Evolutionary conservation across 805 yeast genomes (phyloP).

Genomic region (Zygotorulaspora chibaensis): DNA sequence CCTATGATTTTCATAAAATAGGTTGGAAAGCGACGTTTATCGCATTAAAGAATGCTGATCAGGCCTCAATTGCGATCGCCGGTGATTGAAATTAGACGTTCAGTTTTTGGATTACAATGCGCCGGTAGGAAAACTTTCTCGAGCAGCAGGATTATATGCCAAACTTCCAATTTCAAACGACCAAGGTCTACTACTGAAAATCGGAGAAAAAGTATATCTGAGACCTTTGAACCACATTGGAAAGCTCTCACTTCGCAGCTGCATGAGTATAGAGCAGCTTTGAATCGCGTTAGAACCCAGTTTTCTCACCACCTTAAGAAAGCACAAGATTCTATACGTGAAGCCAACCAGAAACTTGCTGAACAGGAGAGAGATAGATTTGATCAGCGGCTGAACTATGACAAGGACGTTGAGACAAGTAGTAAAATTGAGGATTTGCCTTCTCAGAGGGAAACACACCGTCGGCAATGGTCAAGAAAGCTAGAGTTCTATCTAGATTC

Average conservation of each 20-base stretch:
- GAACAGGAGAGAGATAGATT: conserved; percentile 37
- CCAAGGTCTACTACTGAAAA: not conserved
- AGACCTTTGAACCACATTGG: conserved; percentile 13
- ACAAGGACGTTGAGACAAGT: conserved; percentile 35
- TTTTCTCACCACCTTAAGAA: conserved; percentile 21
- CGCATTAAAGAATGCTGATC: no score
- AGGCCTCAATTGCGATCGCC: no score
- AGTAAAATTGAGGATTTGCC: conserved; percentile 40
- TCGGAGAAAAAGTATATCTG: conserved; percentile 5
- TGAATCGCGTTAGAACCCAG: conserved; percentile 16
- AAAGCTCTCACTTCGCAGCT: conserved; percentile 12
- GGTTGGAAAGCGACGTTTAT: no score
- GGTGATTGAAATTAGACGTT: no score
- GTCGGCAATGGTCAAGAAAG: conserved; percentile 42
- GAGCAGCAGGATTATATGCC: not conserved
- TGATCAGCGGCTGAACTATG: conserved; percentile 33
- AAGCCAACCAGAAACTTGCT: conserved; percentile 37
- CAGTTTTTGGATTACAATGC: not conserved
- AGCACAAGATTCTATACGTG: conserved; percentile 36
- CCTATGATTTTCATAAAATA: no score
- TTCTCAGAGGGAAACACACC: conserved; percentile 41
- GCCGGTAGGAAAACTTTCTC: not conserved
- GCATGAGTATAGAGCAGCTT: conserved; percentile 5
- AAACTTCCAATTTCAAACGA: not conserved
- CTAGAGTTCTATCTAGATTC: conserved; percentile 50